Evolutionary conservation across 2,329 filamentous ascomycete species (phyloP).

Genomic region (Fusarium acutatum): DNA sequence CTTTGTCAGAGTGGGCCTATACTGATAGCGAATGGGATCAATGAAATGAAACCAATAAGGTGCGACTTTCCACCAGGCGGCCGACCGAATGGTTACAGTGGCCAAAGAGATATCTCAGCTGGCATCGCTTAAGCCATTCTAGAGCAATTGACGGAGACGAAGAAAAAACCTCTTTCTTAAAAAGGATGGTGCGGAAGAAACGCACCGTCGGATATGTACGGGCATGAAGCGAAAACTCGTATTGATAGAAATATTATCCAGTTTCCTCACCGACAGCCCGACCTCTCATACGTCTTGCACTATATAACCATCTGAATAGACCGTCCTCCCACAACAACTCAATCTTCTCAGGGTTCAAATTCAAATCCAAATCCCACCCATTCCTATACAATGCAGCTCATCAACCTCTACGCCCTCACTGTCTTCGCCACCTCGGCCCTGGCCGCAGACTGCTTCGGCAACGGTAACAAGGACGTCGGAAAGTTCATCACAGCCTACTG

Average conservation of each 20-base stretch:
- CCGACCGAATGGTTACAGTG: neutral
- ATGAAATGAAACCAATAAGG: too few species aligned
- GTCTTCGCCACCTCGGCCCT: neutral
- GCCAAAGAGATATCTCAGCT: neutral
- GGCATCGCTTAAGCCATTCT: neutral
- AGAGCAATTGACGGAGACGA: neutral
- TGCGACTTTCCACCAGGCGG: neutral
- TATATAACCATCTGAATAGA: fast-evolving
- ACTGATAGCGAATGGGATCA: too few species aligned
- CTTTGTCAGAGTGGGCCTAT: too few species aligned
- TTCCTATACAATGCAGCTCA: neutral
- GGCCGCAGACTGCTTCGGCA: conserved; percentile 20
- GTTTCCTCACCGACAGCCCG: neutral
- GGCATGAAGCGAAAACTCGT: neutral
- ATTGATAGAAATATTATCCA: fast-evolving
- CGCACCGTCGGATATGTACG: neutral
- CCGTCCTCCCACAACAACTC: fast-evolving
- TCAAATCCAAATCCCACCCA: fast-evolving
- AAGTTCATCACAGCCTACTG: conserved; percentile 11
- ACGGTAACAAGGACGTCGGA: neutral
- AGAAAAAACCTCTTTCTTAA: neutral
- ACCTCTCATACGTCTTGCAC: fast-evolving
- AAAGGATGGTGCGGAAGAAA: neutral
- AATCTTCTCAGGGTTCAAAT: neutral
- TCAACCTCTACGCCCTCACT: conserved; percentile 6